Base-by-base conservation (phyloP, 257 asterid species). In the Solanum ahanhuiri region DNA sequence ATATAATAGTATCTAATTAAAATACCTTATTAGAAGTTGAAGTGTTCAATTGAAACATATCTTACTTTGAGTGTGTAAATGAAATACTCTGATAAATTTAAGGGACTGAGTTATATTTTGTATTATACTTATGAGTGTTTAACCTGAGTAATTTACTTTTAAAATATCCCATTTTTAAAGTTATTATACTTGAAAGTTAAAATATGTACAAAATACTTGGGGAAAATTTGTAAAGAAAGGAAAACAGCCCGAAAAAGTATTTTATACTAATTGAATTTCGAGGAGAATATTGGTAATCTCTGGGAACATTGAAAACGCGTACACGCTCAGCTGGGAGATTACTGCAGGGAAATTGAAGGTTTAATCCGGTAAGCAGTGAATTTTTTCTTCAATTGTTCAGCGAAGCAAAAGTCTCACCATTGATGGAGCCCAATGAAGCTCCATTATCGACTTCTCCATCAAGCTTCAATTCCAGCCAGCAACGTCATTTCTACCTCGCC, bases 401-500 rank as follows among this genome's bases (percentile, higher is more conserved):
- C 63, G 35, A 14, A 77, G 83, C 83, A n/a, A 41, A 79, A 12
- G 58, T 64, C 57, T 84, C 34, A 54, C 41, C 84, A 79, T 28
- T 45, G 84, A 96, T 95, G 99, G 99, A 93, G 18, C 87, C 90
- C 70, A 77, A 69, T 17, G 98, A 94, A 85, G 84, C 95, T 67
- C 64, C 95, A 58, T 88, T 89, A 14, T 90, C 97, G 67, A 91
- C 93, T 39, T 91, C 98, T 71, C 94, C 97, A 8, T 91, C 96
- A 22, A 92, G 90, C 51, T 86, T 93, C 70, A 88, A 31, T 88
- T 85, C 87, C 93, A 96, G 95, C 73, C 95, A 91, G n/a, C 98
- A 93, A 69, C 94, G 98, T 89, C 99, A 96, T 90, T 95, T 93
- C 91, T 96, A 95, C 89, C 98, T 95, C 34, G 99, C 99, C 70